A percentile compares a stretch with the other conserved stretches of the same genome.
These are phyloP conservation scores for Hymenoscyphus albidus DNA, from an alignment of 2,329 filamentous ascomycete genomes.

Conservation along the genomic window DNA sequence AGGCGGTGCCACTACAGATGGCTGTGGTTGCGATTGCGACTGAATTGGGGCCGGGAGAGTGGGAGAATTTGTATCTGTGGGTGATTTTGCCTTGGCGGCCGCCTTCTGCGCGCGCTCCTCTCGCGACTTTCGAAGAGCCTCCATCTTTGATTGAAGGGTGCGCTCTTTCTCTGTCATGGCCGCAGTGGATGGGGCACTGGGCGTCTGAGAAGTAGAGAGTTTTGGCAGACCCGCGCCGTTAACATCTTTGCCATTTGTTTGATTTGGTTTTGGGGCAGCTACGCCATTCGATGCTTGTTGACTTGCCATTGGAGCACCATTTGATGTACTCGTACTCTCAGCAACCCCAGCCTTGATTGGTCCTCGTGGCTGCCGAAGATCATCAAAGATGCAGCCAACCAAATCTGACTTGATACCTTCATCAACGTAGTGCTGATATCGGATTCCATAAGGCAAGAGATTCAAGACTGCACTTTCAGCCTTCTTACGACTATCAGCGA, in stretches of 20 bases:
- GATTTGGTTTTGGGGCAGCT: background rate
- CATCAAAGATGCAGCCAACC: constrained; percentile 62
- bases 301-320: background rate
- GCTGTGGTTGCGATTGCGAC: constrained; percentile 10
- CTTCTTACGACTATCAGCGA: constrained; percentile 41
- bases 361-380: constrained; percentile 53
- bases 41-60: constrained; percentile 10
- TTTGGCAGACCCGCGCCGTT: constrained; percentile 4
- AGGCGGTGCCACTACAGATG: background rate
- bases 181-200: constrained; percentile 14
- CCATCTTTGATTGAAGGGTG: constrained; percentile 72
- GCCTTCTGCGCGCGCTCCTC: constrained; percentile 42
- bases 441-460: constrained; percentile 63
- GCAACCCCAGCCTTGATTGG: constrained; percentile 20
- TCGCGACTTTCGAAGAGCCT: constrained; percentile 62
- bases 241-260: constrained; percentile 54
- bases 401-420: constrained; percentile 66
- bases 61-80: constrained; percentile 13
- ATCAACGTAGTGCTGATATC: constrained; percentile 67
- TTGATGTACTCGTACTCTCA: background rate
- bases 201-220: constrained; percentile 4
- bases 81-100: constrained; percentile 31
- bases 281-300: constrained; percentile 2
- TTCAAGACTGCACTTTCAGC: constrained; percentile 66
- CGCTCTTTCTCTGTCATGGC: constrained; percentile 66